Conservation (phyloP, 2,329 filamentous ascomycete genomes). For the Zasmidium citrigriseum region DNA sequence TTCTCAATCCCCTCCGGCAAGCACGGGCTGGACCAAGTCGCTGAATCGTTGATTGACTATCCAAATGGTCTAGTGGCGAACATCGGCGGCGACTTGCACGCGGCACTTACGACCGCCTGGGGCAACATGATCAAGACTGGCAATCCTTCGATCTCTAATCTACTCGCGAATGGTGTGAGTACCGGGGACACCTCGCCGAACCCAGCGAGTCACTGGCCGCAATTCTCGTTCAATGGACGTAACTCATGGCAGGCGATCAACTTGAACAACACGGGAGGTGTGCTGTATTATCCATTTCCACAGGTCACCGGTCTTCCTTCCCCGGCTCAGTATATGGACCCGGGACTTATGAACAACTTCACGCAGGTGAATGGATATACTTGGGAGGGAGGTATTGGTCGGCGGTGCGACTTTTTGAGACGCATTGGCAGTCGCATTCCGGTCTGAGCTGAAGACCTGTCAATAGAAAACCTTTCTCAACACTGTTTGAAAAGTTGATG, state of each 20-base stretch:
- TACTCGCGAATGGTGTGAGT: neutral
- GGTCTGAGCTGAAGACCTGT: too few species aligned
- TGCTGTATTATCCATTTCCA: constrained; percentile 9
- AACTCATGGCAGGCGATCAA: constrained; percentile 36
- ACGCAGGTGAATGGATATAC: constrained; percentile 44
- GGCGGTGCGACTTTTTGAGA: constrained; percentile 50
- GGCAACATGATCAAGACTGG: constrained; percentile 49
- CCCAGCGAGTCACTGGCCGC: constrained; percentile 22
- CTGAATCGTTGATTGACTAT: constrained; percentile 27
- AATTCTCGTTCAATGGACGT: constrained; percentile 41
- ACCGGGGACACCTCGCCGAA: neutral
- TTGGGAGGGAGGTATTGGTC: constrained; percentile 52
- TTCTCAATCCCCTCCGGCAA: constrained; percentile 47
- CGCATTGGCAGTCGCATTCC: constrained; percentile 17
- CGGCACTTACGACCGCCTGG: constrained; percentile 45
- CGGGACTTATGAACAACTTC: constrained; percentile 42
- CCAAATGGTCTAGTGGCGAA: constrained; percentile 24
- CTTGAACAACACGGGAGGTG: constrained; percentile 44
- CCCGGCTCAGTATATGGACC: constrained; percentile 27
- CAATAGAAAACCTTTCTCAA: too few species aligned
- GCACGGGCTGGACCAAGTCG: constrained; percentile 43
- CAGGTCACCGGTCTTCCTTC: constrained; percentile 5
- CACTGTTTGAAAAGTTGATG: neutral
- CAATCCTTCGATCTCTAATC: constrained; percentile 38
- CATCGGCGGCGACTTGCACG: constrained; percentile 22